Evolutionary conservation across 176 grass and related monocot species (phyloP).

Genomic region (Phyllostachys edulis): DNA sequence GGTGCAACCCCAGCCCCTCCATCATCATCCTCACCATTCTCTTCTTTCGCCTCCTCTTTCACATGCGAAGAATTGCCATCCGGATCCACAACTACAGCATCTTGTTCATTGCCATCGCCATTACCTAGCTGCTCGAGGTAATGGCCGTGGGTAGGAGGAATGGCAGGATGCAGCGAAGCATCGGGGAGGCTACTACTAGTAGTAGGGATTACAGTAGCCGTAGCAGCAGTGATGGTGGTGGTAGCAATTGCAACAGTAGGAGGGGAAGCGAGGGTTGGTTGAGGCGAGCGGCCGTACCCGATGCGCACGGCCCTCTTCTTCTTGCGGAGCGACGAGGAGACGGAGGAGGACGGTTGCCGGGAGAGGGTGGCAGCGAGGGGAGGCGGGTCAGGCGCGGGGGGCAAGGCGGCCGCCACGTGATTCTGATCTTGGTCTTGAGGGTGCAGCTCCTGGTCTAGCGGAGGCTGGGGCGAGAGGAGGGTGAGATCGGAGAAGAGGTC

Average conservation of each 20-base stretch:
- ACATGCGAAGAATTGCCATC: slow-evolving; percentile 14
- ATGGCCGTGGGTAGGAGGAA: background rate
- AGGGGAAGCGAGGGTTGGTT: slow-evolving; percentile 1
- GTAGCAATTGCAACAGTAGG: background rate
- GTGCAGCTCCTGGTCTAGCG: slow-evolving; percentile 12
- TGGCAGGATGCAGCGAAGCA: background rate
- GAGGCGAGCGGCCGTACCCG: slow-evolving; percentile 74
- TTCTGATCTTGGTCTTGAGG: slow-evolving; percentile 23
- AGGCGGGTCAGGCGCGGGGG: slow-evolving; percentile 10
- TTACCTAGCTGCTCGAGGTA: background rate
- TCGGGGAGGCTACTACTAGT: slow-evolving; percentile 21
- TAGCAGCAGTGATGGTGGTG: background rate
- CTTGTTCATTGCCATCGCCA: background rate
- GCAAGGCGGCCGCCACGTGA: background rate
- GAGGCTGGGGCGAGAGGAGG: slow-evolving; percentile 41
- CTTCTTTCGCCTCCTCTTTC: slow-evolving; percentile 31
- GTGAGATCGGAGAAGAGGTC: slow-evolving; percentile 99
- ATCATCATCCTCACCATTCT: background rate
- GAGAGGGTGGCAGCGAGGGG: slow-evolving; percentile 13
- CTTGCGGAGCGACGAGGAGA: slow-evolving; percentile 61
- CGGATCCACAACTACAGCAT: background rate
- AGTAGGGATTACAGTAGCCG: background rate
- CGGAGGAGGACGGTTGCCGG: slow-evolving; percentile 17
- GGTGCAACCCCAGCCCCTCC: background rate
- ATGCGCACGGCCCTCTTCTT: slow-evolving; percentile 95